Conservation (phyloP, 495 filamentous ascomycete species). For the Astrocystis sublimbata region DNA sequence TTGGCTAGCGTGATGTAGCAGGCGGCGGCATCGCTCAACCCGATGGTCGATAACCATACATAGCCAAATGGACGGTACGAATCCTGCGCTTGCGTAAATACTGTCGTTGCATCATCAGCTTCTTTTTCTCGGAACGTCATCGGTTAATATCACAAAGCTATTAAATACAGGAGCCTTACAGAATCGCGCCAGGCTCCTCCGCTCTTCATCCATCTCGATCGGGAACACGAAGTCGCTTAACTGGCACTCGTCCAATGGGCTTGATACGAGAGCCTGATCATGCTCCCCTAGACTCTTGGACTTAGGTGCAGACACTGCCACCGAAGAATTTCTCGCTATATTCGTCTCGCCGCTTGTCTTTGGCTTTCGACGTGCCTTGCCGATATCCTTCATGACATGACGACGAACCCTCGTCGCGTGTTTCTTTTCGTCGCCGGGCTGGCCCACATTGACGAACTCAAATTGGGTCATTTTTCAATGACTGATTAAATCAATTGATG, state of each 20-base stretch:
- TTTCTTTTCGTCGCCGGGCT: conserved; percentile 26
- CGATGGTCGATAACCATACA: conserved; percentile 28
- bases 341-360: conserved; percentile 20
- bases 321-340: conserved; percentile 1
- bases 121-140: neutral
- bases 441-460: conserved; percentile 30
- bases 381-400: conserved; percentile 44
- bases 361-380: conserved; percentile 31
- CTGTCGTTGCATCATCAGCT: conserved; percentile 8
- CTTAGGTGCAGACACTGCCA: neutral
- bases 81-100: conserved; percentile 22
- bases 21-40: conserved; percentile 25
- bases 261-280: neutral
- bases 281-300: neutral
- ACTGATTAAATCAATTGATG: neutral
- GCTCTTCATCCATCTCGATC: conserved; percentile 26
- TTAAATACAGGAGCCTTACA: conserved; percentile 15
- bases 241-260: conserved; percentile 15
- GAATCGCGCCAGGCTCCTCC: conserved; percentile 21
- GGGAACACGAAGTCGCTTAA: conserved; percentile 21
- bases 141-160: neutral
- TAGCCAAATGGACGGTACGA: conserved; percentile 28
- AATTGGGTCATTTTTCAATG: conserved; percentile 23
- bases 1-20: conserved; percentile 32
- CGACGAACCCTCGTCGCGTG: conserved; percentile 33